phyloP scores from a whole-genome alignment of 257 asterid genomes.

The Forsythia suspensa region DNA sequence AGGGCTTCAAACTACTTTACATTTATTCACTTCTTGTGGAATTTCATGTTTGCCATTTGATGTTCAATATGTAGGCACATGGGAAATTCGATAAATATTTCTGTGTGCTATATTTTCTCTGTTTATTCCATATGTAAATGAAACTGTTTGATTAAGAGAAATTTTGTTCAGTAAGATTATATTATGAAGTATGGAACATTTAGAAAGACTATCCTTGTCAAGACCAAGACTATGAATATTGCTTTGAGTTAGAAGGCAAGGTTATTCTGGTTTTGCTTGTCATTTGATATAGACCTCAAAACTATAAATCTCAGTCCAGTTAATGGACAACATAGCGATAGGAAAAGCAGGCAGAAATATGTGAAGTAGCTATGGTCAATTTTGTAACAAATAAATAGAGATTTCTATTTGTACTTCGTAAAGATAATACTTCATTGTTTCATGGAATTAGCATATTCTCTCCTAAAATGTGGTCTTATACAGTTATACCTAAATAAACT shows the following conservation, averaged over 20 bases:
- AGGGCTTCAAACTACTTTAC: not conserved
- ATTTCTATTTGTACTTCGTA: not conserved
- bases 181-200: constrained; percentile 6
- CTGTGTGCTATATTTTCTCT: not conserved
- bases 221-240: not conserved
- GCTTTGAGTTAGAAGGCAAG: not conserved
- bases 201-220: not conserved
- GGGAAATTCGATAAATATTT: not conserved
- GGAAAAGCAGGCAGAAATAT: not conserved
- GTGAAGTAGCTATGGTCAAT: not conserved
- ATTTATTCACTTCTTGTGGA: not conserved
- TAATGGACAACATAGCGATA: not conserved
- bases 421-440: not conserved
- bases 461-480: not conserved
- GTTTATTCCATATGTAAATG: not conserved
- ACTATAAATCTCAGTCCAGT: not conserved
- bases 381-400: not conserved
- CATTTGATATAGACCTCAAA: not conserved
- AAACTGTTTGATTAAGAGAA: not conserved
- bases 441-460: not conserved
- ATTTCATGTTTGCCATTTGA: constrained; percentile 2
- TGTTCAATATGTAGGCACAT: not conserved
- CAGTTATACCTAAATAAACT: not conserved
- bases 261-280: not conserved
- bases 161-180: not conserved